These are phyloP conservation scores for Alternaria tenuissima DNA, from an alignment of 2,329 filamentous ascomycete species.

Conservation along the genomic window DNA sequence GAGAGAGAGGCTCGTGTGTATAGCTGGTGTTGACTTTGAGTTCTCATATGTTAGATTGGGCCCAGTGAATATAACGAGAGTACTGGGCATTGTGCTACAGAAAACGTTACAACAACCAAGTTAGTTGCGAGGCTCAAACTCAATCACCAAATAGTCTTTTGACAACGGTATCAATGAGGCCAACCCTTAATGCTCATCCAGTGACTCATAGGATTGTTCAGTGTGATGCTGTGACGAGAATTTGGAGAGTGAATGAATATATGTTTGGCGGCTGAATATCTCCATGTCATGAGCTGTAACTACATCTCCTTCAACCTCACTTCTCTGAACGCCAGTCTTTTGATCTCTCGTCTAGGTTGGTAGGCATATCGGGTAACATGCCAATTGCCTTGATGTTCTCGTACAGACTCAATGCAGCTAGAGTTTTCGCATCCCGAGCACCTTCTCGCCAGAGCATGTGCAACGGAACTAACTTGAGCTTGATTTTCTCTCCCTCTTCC, in stretches of 20 bases:
- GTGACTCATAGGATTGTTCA: neutral
- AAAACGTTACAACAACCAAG: neutral
- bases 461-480: conserved; percentile 62
- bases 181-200: neutral
- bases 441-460: conserved; percentile 63
- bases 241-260: neutral
- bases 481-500: conserved; percentile 67
- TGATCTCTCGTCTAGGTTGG: conserved; percentile 22
- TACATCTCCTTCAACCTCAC: neutral
- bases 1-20: neutral
- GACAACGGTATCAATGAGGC: neutral
- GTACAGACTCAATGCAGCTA: conserved; percentile 65
- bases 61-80: neutral
- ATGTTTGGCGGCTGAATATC: neutral
- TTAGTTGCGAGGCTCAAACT: neutral
- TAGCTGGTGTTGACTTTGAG: neutral
- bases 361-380: conserved; percentile 46
- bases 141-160: neutral
- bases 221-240: neutral
- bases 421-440: conserved; percentile 63
- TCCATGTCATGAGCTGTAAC: neutral
- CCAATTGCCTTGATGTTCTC: conserved; percentile 60
- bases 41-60: neutral
- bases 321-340: neutral
- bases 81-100: neutral